Conservation (phyloP, 179 eudicot genomes). For the Sideroxylon spinosum region DNA sequence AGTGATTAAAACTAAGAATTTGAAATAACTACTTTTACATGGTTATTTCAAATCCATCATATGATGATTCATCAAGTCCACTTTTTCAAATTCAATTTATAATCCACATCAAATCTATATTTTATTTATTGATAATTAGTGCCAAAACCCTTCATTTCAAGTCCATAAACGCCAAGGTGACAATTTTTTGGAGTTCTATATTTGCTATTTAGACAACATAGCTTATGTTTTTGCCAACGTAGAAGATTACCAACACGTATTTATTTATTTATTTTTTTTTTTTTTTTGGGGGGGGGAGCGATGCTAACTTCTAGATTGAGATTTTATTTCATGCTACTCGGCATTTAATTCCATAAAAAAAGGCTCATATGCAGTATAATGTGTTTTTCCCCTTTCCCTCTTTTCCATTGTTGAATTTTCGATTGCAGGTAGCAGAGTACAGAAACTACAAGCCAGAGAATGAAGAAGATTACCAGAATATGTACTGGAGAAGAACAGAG, state of each 20-base stretch:
- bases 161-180: no score
- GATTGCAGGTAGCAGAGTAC: constrained; percentile 47
- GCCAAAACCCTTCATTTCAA: no score
- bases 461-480: constrained; percentile 40
- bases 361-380: background rate
- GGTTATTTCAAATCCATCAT: no score
- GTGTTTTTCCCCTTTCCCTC: background rate
- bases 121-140: no score
- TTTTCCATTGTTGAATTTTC: constrained; percentile 12
- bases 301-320: background rate
- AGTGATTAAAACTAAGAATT: no score
- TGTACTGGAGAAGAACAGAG: constrained; percentile 49
- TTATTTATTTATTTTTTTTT: no score
- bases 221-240: background rate
- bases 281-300: no score
- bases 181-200: background rate
- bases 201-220: background rate
- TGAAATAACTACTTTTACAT: no score
- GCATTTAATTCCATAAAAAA: background rate
- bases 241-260: background rate
- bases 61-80: no score
- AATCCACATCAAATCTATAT: no score
- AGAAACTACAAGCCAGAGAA: constrained; percentile 42
- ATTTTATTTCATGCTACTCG: no score
- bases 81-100: no score